phyloP scores from a whole-genome alignment of 371 early-diverging fungal genomes.

The Apophysomyces trapeziformis region DNA sequence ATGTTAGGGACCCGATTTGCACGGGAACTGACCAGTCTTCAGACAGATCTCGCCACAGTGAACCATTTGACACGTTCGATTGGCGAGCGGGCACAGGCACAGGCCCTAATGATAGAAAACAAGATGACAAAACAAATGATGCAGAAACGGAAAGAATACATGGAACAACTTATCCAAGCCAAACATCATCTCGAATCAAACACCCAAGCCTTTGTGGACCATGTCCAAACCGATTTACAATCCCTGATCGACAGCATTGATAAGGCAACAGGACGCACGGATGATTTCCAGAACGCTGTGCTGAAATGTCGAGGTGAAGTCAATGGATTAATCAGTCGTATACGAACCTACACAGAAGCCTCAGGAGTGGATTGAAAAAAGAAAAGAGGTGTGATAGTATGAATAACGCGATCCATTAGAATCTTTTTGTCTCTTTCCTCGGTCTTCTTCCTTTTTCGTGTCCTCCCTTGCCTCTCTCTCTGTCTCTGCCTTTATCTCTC shows the following conservation, averaged over 20 bases:
- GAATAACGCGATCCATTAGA: not conserved
- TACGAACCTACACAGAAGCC: slow-evolving; percentile 16
- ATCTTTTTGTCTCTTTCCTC: not conserved
- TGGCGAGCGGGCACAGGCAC: slow-evolving; percentile 12
- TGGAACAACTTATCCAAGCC: slow-evolving; percentile 8
- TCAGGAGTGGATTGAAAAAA: not conserved
- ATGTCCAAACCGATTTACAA: slow-evolving; percentile 18
- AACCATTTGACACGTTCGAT: slow-evolving; percentile 19
- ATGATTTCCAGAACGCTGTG: slow-evolving; percentile 18
- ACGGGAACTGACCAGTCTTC: slow-evolving; percentile 24
- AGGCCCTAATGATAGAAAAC: slow-evolving; percentile 16
- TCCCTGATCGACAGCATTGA: slow-evolving; percentile 6
- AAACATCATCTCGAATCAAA: slow-evolving; percentile 9
- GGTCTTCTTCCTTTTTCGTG: too few relatives aligned
- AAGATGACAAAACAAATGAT: slow-evolving; percentile 24
- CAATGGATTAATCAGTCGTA: slow-evolving; percentile 25
- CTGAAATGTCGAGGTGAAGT: slow-evolving; percentile 35
- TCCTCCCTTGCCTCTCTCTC: too few relatives aligned
- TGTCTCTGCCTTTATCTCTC: too few relatives aligned
- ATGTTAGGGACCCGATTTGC: slow-evolving; percentile 22
- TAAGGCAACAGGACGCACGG: slow-evolving; percentile 1
- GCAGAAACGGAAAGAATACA: slow-evolving; percentile 13
- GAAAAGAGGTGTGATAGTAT: not conserved
- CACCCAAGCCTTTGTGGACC: slow-evolving; percentile 18
- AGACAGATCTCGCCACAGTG: slow-evolving; percentile 23